Conservation (phyloP, 1,139 yeast genomes). For the Hemisphaericaspora xylanilytica region DNA sequence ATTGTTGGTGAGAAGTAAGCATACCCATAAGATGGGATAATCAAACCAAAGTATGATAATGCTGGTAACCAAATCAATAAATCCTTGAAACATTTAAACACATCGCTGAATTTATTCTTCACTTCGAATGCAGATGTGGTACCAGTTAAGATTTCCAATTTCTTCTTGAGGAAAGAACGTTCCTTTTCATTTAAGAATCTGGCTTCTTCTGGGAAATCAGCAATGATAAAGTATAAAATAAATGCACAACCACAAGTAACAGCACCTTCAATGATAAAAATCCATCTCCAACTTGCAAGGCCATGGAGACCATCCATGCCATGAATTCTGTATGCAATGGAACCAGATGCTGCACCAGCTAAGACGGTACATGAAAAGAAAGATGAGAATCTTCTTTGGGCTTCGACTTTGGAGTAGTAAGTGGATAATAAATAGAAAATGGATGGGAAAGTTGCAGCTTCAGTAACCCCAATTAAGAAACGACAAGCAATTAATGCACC, state of each 20-base stretch:
- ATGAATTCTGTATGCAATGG: slow-evolving; percentile 41
- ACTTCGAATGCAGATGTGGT: slow-evolving; percentile 52
- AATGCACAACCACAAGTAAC: slow-evolving; percentile 61
- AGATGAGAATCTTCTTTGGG: slow-evolving; percentile 65
- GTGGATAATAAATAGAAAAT: slow-evolving; percentile 64
- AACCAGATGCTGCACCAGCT: slow-evolving; percentile 44
- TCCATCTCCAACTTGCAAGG: slow-evolving; percentile 66
- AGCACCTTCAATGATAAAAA: slow-evolving; percentile 71
- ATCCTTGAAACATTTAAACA: slow-evolving; percentile 45
- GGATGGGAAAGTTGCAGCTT: slow-evolving; percentile 72
- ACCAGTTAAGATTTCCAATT: slow-evolving; percentile 54
- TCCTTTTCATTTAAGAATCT: slow-evolving; percentile 51
- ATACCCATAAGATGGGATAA: slow-evolving; percentile 68
- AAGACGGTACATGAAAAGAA: slow-evolving; percentile 53
- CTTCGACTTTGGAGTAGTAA: slow-evolving; percentile 56
- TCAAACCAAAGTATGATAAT: slow-evolving; percentile 57
- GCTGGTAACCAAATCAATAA: slow-evolving; percentile 54
- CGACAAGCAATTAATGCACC: slow-evolving; percentile 62
- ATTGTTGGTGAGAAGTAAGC: slow-evolving; percentile 70
- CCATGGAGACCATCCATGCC: slow-evolving; percentile 40
- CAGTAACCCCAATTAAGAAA: slow-evolving; percentile 61
- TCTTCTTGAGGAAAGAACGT: slow-evolving; percentile 47
- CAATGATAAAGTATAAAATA: slow-evolving; percentile 57
- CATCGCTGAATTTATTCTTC: slow-evolving; percentile 42
- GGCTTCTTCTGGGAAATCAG: slow-evolving; percentile 49